Evolutionary conservation across 768 basidiomycete genomes (phyloP), one percentile per base, ranked within the genome.

Genomic region (Paxillus involutus): DNA sequence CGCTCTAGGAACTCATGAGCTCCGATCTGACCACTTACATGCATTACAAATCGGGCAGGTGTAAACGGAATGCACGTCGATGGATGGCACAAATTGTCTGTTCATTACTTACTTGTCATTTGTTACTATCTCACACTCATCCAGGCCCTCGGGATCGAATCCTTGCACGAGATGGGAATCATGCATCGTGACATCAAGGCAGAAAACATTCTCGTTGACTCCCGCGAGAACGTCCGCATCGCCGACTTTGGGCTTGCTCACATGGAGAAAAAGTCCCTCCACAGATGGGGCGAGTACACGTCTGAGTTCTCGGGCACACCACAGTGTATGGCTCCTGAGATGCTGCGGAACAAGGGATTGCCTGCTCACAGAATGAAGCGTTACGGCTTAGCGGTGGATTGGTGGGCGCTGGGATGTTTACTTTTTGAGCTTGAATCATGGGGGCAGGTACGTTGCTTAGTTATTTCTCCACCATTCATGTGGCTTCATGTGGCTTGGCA

Each of bases 151-250:
- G 77, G 76, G 1, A 62, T 78, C n/a, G 55, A 67, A 3, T 64
- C 70, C 40, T 66, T 89, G 40, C 85, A 88, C 58, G 68, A 68
- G 24, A 77, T 83, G 64, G 84, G 84, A 41, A 80, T 88, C 50
- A 77, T 88, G 32, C 85, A 88, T 66, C 77, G 85, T 13, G 85
- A 88, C 56, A 77, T 89, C 52, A 88, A 89, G 61, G 78, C 84
- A 3, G 83, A 83, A 71, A 88, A 89, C 55, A 77, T 89, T 41
- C 75, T 89, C n/a, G 72, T 88, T 47, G 77, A 78, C 55, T 56
- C 53, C 7, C 63, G 61, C 4, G 69, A 69, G 46, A 77, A 78
- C 36, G 60, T 78, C 19, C 71, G 72, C 24, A 75, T 79, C 16
- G 63, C 71, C 3, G 78, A 77, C 51, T 76, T 80, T 44, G 78